Evolutionary conservation across 352 stramenopile genomes (phyloP), one percentile per base, ranked within the genome.

Genomic region (Peronospora tabacina): DNA sequence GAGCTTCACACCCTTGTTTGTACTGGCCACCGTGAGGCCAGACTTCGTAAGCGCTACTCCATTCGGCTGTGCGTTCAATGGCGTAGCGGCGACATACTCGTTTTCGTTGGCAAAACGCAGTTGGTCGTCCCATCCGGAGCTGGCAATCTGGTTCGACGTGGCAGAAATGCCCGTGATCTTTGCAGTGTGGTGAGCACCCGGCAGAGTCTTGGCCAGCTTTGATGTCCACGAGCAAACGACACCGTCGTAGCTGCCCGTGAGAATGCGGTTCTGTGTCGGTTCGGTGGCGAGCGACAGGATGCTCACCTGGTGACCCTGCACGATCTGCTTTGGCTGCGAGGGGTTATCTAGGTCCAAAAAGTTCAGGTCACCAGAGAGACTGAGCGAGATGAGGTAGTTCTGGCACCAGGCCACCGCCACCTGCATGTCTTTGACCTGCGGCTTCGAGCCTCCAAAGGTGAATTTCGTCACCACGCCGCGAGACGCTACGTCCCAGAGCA

Each of bases 181-280:
- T 39, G 56, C 69, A 16, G 69, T 87, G 61, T 88, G 75, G 26
- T 66, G 66, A 2, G 39, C 64, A 9, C 77, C 78, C 7, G 45
- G 44, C 22, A 87, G 34, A 0, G 66, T 34, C 44, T 54, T 75
- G 22, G 72, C 72, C 26, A 75, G 55, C 53, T 81, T 81, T 30
- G 72, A 63, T 48, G 86, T 76, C 90, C 90, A 98, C 44, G 92
- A 74, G 51, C 82, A 90, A 28, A 98, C 65, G 17, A 97, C 85
- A 13, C 94, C 91, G 61, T 98, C 93, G 55, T 95, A 97, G 55
- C 93, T 96, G 37, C 87, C 91, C 7, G 93, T 98, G 53, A 97
- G 75, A 17, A 98, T 72, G 13, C 82, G 61, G 13, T 77, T 68
- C 9, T 80, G 75, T 26, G 54, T 53, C 13, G 62, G 57, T 62